Evolutionary conservation across 352 stramenopile genomes (phyloP), one percentile per base, ranked within the genome.

Genomic region (Phytopythium vexans): DNA sequence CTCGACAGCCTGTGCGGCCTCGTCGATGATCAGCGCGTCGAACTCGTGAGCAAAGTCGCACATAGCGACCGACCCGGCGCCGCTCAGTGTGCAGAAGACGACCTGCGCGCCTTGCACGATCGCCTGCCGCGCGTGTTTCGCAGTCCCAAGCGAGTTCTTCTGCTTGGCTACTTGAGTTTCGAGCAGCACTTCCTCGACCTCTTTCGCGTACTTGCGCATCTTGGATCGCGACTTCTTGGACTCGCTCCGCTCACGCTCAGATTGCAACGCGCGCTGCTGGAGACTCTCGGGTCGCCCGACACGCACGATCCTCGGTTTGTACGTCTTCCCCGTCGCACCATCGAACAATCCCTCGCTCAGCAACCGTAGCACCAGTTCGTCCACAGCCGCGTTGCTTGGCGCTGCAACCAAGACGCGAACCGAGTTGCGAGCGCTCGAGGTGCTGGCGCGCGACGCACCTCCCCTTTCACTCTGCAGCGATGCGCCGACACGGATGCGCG

Each of bases 1-100:
- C 65, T 99, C 97, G 27, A 99, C 76, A 3, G 94, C 95, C 70
- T 99, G 96, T 2, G 96, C 97, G 4, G 96, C 97, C 68, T 99
- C 97, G 64, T 99, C 97, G 49, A 99, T 97, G 37, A 99, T 81
- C 4, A 98, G 75, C 6, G 98, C 77, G 66, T 99, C 97, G 62
- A 99, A 99, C 34, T 94, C 71, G 31, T 95, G 72, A 27, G 97
- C 82, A 9, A 98, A 74, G 34, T 96, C 82, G 56, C 86, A 96
- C 56, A 94, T 89, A 3, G 73, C 72, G 9, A 85, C 69, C 0
- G 81, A 94, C 4, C 83, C 83, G 5, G 83, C 81, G 10, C 83
- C 83, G 51, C 80, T 92, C n/a, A 94, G 70, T 11, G 83, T 94
- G 56, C 83, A 94, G 31, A 94, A 94, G 35, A 94, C 81, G 48